A percentile compares a stretch with the other conserved stretches of the same genome.
These are phyloP conservation scores for Beta lomatogona DNA, from an alignment of 179 eudicot species.

Conservation along the genomic window DNA sequence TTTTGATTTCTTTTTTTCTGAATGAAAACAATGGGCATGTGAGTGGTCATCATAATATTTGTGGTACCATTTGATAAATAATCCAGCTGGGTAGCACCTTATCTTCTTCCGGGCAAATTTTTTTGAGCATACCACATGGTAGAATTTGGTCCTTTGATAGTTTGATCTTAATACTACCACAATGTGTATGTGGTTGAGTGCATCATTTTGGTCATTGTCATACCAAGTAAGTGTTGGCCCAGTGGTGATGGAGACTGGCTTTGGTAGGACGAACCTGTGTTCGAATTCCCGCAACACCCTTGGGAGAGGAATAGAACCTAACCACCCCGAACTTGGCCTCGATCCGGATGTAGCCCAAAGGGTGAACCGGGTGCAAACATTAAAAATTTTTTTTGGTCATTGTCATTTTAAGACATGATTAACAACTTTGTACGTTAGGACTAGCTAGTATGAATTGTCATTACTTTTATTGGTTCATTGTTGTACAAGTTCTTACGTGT, in stretches of 20 bases:
- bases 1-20: constrained; percentile 1
- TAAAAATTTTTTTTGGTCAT: constrained; percentile 16
- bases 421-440: neutral
- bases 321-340: too few relatives aligned
- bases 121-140: neutral
- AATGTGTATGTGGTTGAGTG: neutral
- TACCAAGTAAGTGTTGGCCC: too few relatives aligned
- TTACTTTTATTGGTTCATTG: neutral
- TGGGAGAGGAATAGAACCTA: too few relatives aligned
- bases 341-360: too few relatives aligned
- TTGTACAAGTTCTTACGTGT: neutral
- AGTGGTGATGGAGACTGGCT: too few relatives aligned
- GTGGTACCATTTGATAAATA: constrained; percentile 19
- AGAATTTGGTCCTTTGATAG: neutral
- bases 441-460: neutral
- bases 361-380: too few relatives aligned
- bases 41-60: constrained; percentile 27
- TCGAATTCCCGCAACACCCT: too few relatives aligned
- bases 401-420: constrained; percentile 10
- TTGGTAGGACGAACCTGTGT: too few relatives aligned
- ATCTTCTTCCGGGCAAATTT: constrained; percentile 28
- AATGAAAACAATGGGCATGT: constrained; percentile 31
- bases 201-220: constrained; percentile 7
- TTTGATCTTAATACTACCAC: neutral
- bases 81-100: constrained; percentile 36